Evolutionary conservation across 306 rosid species (phyloP).

Genomic region (Acacia melanoxylon): DNA sequence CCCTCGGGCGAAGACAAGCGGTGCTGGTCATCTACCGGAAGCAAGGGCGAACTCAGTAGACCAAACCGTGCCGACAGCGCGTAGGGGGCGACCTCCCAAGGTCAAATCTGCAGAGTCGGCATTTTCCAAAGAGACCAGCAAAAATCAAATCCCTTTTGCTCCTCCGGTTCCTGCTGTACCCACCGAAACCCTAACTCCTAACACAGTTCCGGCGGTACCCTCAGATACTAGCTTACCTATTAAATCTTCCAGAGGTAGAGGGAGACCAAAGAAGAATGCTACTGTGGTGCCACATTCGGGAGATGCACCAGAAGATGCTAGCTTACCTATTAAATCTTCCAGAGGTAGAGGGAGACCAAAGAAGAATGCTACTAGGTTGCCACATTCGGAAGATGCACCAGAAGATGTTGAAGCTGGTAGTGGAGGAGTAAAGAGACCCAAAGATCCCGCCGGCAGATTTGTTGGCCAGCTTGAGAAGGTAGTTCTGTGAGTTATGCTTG

Average conservation of each 20-base stretch:
- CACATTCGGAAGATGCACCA: background rate
- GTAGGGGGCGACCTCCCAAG: background rate
- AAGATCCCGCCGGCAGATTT: conserved; percentile 18
- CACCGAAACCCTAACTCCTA: background rate
- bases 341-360: conserved; percentile 70
- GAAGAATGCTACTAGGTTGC: conserved; percentile 35
- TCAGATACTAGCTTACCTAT: background rate
- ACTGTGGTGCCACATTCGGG: background rate
- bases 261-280: conserved; percentile 59
- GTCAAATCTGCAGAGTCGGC: no score
- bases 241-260: conserved; percentile 50
- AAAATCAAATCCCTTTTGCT: background rate
- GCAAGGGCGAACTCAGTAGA: background rate
- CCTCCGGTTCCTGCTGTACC: background rate
- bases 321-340: background rate
- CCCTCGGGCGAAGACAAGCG: no score
- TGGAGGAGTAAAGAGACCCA: background rate
- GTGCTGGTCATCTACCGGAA: no score
- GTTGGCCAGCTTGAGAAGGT: conserved; percentile 84
- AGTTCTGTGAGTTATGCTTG: background rate
- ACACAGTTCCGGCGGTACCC: background rate
- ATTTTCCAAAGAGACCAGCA: background rate
- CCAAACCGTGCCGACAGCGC: no score
- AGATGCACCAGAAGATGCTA: background rate
- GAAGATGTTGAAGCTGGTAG: background rate